Base-by-base conservation (phyloP, 2,329 filamentous ascomycete species). In the Aschersonia sp. region DNA sequence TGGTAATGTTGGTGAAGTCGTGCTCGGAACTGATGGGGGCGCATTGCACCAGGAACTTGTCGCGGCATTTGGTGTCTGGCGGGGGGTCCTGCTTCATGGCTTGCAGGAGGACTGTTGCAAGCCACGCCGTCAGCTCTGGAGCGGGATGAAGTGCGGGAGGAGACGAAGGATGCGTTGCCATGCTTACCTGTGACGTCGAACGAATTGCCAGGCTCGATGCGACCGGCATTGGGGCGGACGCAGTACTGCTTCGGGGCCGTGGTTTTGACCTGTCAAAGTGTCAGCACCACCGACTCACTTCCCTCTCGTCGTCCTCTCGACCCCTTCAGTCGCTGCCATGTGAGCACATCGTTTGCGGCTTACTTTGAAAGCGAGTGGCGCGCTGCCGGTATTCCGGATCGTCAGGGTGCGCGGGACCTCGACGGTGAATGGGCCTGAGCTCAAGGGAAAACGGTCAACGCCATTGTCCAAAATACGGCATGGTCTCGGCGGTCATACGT, bases 221-320 rank as follows among this genome's bases (percentile, higher is more conserved):
- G 85, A 59, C 92, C 92, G 47, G 89, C 95, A 73, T 98, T 97
- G 49, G 92, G 91, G 59, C 92, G 83, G 50, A 97, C 91, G 66
- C 92, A 97, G 72, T 98, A 98, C 91, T 97, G 92, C 72, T 97
- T 97, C 35, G 92, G 92, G 45, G 92, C 92, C 53, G 92, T 98
- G 45, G 92, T 98, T 81, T 98, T 98, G 68, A 98, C 92, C 89
- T 95, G 58, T 38, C 12, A 12, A 1, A 3, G 12, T 38, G 35
- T 38, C 35, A 38, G 35, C 35, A 38, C 35, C 7, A 38, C 20
- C 20, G 20, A 20, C 20, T 20, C 20, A 20, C 20, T 20, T 20
- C 20, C 20, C 20, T 20, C 20, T 20, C 20, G 20, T 20, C 20
- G 20, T 20, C 20, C 20, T 20, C 20, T 20, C 20, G 20, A 20